Base-by-base conservation (phyloP, 202 grass and related monocot species). In the Schoenoplectus triqueter region DNA sequence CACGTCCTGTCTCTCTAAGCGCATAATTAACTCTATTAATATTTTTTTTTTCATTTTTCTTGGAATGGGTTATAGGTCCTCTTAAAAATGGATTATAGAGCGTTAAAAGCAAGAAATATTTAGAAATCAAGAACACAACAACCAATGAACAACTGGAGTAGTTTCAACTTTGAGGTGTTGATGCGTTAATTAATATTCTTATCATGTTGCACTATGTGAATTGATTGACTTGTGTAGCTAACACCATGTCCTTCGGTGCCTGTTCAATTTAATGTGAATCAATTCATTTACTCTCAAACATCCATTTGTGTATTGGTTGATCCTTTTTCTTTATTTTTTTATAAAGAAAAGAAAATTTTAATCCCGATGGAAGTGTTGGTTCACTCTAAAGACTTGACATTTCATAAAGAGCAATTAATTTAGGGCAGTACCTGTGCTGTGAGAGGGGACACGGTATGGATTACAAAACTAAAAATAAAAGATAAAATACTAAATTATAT, bases 191-290 rank as follows among this genome's bases (percentile, higher is more conserved):
- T 61, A 79, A 79, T 79, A 39, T 10, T 44, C 2, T 41, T 77
- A 57, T 14, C 22, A 77, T 57, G 22, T 31, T 77, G 73, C 73
- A 54, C 49, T 73, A 77, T 57, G 5, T 75, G 17, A 21, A 77
- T 41, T 77, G 73, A 77, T 77, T 57, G 22, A 77, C 6, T 77
- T 77, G 73, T 57, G 21, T 77, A 57, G 73, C 73, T 77, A 59
- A 59, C 73, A 39, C 73, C 51, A 40, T 77, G 73, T 57, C 51
- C 22, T 41, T 31, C 17, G 69, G 17, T 73, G 69, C 46, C 2
- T 77, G 21, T 57, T 77, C 21, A 57, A 77, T 77, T 77, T 59
- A 77, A 77, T 77, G 52, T 42, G 52, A 10, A 42, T 77, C 54
- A 77, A 77, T 40, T 5, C 22, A 77, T 77, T 77, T 41, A 77